Percentiles rank a stretch among this genome's conserved stretches.
phyloP scores from a whole-genome alignment of 2,329 filamentous ascomycete genomes.

The Bertia moriformis region DNA sequence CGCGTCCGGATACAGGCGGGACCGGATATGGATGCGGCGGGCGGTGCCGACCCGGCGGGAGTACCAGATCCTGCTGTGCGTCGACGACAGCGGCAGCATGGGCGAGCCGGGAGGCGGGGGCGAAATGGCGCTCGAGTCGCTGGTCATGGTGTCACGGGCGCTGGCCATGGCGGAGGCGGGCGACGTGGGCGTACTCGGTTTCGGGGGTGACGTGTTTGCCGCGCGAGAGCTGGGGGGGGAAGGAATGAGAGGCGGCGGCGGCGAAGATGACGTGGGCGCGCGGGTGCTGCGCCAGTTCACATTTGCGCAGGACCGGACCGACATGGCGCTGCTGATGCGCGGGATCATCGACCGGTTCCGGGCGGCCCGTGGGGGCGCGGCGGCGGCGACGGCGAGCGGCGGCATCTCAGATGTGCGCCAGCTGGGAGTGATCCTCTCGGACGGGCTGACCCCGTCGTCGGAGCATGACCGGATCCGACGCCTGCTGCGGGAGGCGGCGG shows the following conservation, averaged over 20 bases:
- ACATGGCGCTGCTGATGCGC: slow-evolving; percentile 65
- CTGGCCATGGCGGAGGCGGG: slow-evolving; percentile 89
- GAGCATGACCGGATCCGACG: slow-evolving; percentile 75
- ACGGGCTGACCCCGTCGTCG: slow-evolving; percentile 71
- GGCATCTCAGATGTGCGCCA: slow-evolving; percentile 75
- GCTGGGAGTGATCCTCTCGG: slow-evolving; percentile 78
- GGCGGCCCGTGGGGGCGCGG: slow-evolving; percentile 50
- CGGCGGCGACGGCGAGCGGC: slow-evolving; percentile 24
- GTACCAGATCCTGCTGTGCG: slow-evolving; percentile 94
- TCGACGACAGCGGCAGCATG: slow-evolving; percentile 94
- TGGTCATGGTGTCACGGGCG: slow-evolving; percentile 77
- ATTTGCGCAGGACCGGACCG: slow-evolving; percentile 74
- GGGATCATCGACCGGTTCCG: slow-evolving; percentile 71
- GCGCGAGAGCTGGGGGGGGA: too few relatives aligned
- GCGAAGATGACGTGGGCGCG: slow-evolving; percentile 72
- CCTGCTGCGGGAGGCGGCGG: slow-evolving; percentile 72
- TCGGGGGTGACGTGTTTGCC: slow-evolving; percentile 69
- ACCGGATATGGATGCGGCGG: slow-evolving; percentile 99
- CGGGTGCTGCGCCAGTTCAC: slow-evolving; percentile 71
- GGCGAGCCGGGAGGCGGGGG: slow-evolving; percentile 63
- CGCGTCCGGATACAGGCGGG: slow-evolving; percentile 90
- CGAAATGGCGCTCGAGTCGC: slow-evolving; percentile 76
- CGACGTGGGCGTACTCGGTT: slow-evolving; percentile 79
- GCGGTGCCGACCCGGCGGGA: slow-evolving; percentile 80
- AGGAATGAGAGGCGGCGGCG: too few relatives aligned